These are phyloP conservation scores for Furcasterigmium sp. DNA, from an alignment of 2,329 filamentous ascomycete species.

Conservation along the genomic window DNA sequence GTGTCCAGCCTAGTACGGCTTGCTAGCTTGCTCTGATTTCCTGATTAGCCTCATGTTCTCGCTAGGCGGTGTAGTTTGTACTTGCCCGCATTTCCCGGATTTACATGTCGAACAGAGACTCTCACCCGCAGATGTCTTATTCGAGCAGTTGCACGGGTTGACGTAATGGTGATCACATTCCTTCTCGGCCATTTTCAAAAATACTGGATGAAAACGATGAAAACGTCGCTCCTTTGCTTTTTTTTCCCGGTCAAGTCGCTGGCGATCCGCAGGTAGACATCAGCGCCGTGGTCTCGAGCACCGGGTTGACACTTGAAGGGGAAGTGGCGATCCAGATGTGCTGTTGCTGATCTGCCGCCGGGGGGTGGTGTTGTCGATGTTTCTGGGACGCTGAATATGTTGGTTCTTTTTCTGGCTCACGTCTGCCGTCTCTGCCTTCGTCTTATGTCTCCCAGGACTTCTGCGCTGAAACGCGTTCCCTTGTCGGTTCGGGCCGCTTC, in stretches of 20 bases:
- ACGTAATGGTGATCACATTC: not conserved
- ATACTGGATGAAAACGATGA: too few relatives aligned
- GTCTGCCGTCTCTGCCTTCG: not conserved
- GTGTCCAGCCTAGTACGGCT: too few relatives aligned
- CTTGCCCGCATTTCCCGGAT: conserved; percentile 1
- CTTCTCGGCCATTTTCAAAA: conserved; percentile 1
- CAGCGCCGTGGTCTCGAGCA: too few relatives aligned
- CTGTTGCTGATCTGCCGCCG: not conserved
- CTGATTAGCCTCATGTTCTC: too few relatives aligned
- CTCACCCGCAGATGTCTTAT: not conserved
- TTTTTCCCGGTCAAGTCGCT: not conserved
- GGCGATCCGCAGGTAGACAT: too few relatives aligned
- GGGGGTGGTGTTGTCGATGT: not conserved
- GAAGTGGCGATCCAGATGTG: not conserved
- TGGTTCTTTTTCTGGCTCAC: not conserved
- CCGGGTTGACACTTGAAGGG: too few relatives aligned
- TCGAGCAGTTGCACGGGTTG: conserved; percentile 1
- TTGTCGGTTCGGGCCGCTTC: not conserved
- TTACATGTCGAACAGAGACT: conserved; percentile 1
- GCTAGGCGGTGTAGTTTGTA: too few relatives aligned
- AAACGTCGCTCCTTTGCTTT: not conserved
- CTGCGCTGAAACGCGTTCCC: not conserved
- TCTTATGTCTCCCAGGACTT: not conserved
- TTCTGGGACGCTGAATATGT: not conserved
- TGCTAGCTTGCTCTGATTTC: too few relatives aligned